Base-by-base conservation (phyloP, 2,329 filamentous ascomycete species). In the Fusarium burgessii region DNA sequence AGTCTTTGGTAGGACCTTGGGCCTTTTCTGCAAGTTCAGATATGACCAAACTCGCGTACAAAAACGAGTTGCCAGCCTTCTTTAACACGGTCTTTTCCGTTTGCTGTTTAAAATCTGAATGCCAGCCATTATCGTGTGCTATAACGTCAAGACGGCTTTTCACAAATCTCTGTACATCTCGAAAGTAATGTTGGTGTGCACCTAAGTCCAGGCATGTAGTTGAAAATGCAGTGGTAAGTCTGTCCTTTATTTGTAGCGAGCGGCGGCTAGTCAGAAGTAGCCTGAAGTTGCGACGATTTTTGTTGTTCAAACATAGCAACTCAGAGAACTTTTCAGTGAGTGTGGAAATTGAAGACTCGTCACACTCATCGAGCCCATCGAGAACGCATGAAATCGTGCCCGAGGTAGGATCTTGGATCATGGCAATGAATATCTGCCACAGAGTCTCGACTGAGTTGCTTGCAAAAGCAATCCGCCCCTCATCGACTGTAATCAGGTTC, bases 281-380 rank as follows among this genome's bases (percentile, higher is more conserved):
- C 27, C 41, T 33, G 7, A 61, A 20, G 8, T 55, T 67, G 12
- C 6, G 52, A 5, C 32, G 41, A 2, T 13, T 18, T 23, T 12
- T 17, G 3, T 33, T 27, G 4, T n/a, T 14, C 2, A 27, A 32
- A 12, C 35, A 25, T 6, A 57, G 4, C 3, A 66, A n/a, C 11
- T 55, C 40, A 6, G 36, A 45, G 15, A 70, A 33, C 6, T 23
- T 56, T 3, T 47, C 40, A 0, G 4, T 5, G 2, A 70, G 27
- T 11, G 6, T n/a, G 17, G 29, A 7, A 5, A 49, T 23, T 1
- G 61, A 70, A 12, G 9, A 11, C 3, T 42, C 33, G 11, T 58
- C 50, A 10, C 51, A 70, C 36, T 70, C 66, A 7, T 66, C 56
- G 2, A 70, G 45, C 3, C 61, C 67, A n/a, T 70, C 61, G 7